phyloP scores from a whole-genome alignment of 2,329 filamentous ascomycete genomes.

The Trichoderma sp. region DNA sequence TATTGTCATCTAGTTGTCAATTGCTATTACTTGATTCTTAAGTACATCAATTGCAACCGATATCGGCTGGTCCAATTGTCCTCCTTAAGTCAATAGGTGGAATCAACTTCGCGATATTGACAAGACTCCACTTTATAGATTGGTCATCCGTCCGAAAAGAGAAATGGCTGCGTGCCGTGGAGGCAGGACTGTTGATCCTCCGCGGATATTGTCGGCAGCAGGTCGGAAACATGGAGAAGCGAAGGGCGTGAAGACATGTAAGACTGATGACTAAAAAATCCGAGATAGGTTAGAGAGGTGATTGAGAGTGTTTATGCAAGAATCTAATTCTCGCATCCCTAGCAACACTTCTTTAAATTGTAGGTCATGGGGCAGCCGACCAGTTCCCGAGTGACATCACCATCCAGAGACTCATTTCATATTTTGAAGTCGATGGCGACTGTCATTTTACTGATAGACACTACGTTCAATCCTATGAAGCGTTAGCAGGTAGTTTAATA shows the following conservation, averaged over 20 bases:
- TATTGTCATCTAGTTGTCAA: neutral
- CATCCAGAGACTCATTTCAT: neutral
- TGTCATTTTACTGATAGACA: neutral
- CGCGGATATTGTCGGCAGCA: constrained; percentile 8
- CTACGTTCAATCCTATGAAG: neutral
- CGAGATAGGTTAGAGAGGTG: neutral
- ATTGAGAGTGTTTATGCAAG: no score
- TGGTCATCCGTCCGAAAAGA: constrained; percentile 13
- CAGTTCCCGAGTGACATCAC: neutral
- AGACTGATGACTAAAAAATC: neutral
- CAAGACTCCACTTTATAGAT: neutral
- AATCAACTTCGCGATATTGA: constrained; percentile 14
- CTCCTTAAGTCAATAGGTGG: neutral
- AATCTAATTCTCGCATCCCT: neutral
- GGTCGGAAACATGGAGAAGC: neutral
- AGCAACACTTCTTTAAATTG: neutral
- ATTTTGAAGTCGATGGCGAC: neutral
- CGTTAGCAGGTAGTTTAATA: neutral
- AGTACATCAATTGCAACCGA: constrained; percentile 2
- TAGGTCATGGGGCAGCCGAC: neutral
- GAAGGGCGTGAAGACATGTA: neutral
- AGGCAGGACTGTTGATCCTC: neutral
- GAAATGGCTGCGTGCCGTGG: neutral
- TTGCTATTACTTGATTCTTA: neutral
- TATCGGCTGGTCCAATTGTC: constrained; percentile 3